Percentiles rank a stretch among this genome's conserved stretches.
phyloP scores from a whole-genome alignment of 2,329 filamentous ascomycete genomes.

The Colletotrichum paranaense region DNA sequence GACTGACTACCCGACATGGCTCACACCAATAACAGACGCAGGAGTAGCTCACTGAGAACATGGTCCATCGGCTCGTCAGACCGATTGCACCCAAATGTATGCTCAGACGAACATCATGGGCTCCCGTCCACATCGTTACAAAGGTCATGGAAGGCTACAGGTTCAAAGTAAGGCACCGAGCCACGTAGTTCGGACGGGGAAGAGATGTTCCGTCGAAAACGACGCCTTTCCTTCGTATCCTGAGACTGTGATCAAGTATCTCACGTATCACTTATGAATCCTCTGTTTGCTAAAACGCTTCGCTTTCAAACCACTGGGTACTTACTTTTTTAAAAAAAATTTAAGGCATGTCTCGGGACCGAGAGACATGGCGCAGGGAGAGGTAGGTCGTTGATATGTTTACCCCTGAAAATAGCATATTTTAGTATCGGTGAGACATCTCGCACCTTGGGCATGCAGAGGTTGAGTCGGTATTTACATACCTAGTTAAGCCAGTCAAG shows the following conservation, averaged over 20 bases:
- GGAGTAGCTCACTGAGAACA: neutral
- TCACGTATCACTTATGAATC: neutral
- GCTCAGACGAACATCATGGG: neutral
- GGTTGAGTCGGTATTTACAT: neutral
- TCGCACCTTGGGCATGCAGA: neutral
- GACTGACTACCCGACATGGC: neutral
- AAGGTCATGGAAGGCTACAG: neutral
- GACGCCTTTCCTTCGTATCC: neutral
- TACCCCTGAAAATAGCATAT: neutral
- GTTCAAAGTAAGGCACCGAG: neutral
- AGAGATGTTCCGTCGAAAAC: neutral
- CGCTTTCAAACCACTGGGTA: no score
- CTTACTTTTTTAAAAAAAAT: no score
- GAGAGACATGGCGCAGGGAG: slow-evolving; percentile 14
- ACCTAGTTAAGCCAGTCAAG: neutral
- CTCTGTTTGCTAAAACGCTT: neutral
- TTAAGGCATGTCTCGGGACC: slow-evolving; percentile 6
- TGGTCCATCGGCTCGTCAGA: neutral
- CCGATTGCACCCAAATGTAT: neutral
- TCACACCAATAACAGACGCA: neutral
- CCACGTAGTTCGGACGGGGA: neutral
- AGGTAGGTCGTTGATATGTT: neutral
- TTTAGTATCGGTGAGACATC: neutral
- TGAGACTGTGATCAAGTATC: neutral
- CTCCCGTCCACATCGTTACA: neutral